A percentile compares a stretch with the other conserved stretches of the same genome.
These are phyloP conservation scores for Theileria annulata DNA, from an alignment of 169 alveolate species.

Conservation along the genomic window DNA sequence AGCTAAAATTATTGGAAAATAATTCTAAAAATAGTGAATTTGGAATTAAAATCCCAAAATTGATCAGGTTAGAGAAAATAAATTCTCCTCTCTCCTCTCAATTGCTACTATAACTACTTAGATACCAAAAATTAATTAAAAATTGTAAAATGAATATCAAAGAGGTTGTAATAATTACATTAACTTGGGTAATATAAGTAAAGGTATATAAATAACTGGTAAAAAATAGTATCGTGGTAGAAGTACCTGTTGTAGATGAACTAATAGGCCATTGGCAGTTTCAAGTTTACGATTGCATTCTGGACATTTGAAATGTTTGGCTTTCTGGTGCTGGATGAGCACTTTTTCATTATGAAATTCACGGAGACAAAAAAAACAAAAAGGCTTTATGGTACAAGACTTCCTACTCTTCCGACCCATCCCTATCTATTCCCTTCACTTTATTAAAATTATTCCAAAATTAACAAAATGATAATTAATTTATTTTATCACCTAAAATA, in stretches of 20 bases:
- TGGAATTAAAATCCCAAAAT: neutral
- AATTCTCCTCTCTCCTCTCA: too few relatives aligned
- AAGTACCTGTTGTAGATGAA: conserved; percentile 85
- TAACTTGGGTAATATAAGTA: too few relatives aligned
- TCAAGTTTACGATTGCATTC: conserved; percentile 93
- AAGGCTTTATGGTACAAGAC: conserved; percentile 90
- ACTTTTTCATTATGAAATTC: conserved; percentile 95
- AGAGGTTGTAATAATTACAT: too few relatives aligned
- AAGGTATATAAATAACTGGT: neutral
- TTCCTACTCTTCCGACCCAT: conserved; percentile 95
- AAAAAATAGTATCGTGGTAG: neutral
- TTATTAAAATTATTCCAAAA: too few relatives aligned
- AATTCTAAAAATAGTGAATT: neutral
- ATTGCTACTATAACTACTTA: too few relatives aligned
- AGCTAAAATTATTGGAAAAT: neutral
- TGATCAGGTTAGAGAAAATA: too few relatives aligned
- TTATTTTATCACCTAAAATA: neutral
- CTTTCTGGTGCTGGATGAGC: conserved; percentile 95
- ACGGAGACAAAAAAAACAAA: conserved; percentile 96
- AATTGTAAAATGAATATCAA: too few relatives aligned
- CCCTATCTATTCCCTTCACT: neutral
- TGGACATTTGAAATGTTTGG: conserved; percentile 94
- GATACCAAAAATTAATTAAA: too few relatives aligned
- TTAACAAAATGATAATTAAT: too few relatives aligned
- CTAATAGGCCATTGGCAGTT: conserved; percentile 90